A percentile compares a stretch with the other conserved stretches of the same genome.
Conservation (phyloP, 2,329 filamentous ascomycete genomes). For the Aspergillus quadrilineatus region DNA sequence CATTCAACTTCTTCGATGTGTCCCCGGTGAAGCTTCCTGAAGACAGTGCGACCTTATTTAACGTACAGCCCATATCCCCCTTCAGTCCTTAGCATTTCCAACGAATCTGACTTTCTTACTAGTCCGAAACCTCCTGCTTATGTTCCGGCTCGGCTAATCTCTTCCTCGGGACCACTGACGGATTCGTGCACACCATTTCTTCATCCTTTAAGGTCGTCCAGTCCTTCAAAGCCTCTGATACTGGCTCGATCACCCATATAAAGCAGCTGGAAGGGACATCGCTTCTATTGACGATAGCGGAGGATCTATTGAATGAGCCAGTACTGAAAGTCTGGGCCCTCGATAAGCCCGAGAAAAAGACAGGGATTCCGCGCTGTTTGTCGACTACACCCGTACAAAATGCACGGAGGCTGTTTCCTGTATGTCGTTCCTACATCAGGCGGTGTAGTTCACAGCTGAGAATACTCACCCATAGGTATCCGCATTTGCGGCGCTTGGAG, state of each 20-base stretch:
- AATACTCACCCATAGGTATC: conserved; percentile 55
- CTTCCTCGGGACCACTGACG: conserved; percentile 83
- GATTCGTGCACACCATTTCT: conserved; percentile 82
- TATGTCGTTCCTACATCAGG: conserved; percentile 39
- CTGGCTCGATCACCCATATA: conserved; percentile 77
- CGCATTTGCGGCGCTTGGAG: conserved; percentile 81
- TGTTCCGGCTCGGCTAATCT: conserved; percentile 85
- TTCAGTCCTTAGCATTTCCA: background rate
- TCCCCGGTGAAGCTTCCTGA: conserved; percentile 76
- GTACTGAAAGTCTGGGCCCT: conserved; percentile 96
- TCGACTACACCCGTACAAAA: conserved; percentile 86
- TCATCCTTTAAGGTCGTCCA: conserved; percentile 82
- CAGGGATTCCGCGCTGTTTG: conserved; percentile 80
- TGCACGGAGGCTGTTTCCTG: conserved; percentile 88
- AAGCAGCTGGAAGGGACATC: conserved; percentile 86
- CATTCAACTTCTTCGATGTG: conserved; percentile 99
- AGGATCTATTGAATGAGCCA: conserved; percentile 84
- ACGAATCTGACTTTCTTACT: conserved; percentile 13
- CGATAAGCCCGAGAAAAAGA: conserved; percentile 92
- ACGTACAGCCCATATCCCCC: conserved; percentile 56
- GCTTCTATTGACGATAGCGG: conserved; percentile 74
- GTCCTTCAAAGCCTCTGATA: conserved; percentile 82
- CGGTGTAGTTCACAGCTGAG: background rate
- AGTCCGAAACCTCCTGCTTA: conserved; percentile 73
- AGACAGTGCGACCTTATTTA: conserved; percentile 75